Percentiles rank a stretch among this genome's conserved stretches.
Conservation (phyloP, 208 protist genomes). For the Crithidia bombi region DNA sequence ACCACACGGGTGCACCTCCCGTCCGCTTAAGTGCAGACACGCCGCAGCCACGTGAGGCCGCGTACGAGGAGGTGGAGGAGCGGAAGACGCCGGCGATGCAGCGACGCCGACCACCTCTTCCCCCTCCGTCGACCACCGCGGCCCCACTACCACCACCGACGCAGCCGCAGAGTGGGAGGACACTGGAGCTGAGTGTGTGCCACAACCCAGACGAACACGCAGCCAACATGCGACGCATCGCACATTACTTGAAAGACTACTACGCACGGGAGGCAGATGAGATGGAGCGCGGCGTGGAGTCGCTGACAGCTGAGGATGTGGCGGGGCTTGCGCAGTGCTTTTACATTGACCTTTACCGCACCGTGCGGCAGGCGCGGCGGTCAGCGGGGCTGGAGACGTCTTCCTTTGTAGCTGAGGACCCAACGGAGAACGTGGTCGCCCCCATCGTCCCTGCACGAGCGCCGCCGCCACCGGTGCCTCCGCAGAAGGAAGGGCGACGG, state of each 20-base stretch:
- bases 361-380: conserved; percentile 50
- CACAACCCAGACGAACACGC: conserved; percentile 31
- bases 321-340: conserved; percentile 74
- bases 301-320: conserved; percentile 73
- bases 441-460: not conserved
- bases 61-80: conserved; percentile 33
- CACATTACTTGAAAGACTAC: conserved; percentile 73
- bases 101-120: not conserved
- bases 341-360: conserved; percentile 73
- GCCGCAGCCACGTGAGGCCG: conserved; percentile 1
- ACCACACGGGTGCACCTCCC: not conserved
- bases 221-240: conserved; percentile 52
- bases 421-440: conserved; percentile 32
- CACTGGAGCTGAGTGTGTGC: not conserved
- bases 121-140: not conserved
- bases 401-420: conserved; percentile 60
- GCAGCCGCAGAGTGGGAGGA: not conserved
- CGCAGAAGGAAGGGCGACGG: conserved; percentile 17
- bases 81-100: not conserved
- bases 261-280: conserved; percentile 69
- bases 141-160: not conserved
- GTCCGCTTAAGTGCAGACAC: not conserved
- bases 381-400: conserved; percentile 41
- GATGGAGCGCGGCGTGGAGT: conserved; percentile 54
- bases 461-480: conserved; percentile 12